phyloP scores from a whole-genome alignment of 176 grass and related monocot species.

The Chloris gayana region DNA sequence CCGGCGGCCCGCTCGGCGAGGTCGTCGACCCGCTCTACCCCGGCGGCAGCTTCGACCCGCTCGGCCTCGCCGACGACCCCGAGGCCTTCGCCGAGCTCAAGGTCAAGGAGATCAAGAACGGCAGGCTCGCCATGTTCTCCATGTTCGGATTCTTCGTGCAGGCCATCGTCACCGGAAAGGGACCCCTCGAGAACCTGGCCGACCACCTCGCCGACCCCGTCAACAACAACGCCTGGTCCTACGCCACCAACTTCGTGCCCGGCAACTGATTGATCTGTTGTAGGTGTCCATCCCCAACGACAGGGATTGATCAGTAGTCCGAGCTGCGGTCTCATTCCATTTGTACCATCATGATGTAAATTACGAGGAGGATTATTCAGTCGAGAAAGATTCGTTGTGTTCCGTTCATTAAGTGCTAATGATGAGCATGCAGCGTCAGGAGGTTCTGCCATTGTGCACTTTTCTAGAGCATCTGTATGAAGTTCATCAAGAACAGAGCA shows the following conservation, averaged over 20 bases:
- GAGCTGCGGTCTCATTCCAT: background rate
- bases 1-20: slow-evolving; percentile 85
- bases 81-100: slow-evolving; percentile 90
- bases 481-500: no score
- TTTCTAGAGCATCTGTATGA: background rate
- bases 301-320: background rate
- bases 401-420: no score
- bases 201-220: slow-evolving; percentile 93
- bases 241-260: slow-evolving; percentile 96
- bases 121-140: slow-evolving; percentile 86
- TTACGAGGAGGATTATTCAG: background rate
- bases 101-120: slow-evolving; percentile 97
- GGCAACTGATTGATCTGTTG: slow-evolving; percentile 46
- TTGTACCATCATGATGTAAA: slow-evolving; percentile 22
- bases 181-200: slow-evolving; percentile 83
- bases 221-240: slow-evolving; percentile 94
- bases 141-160: slow-evolving; percentile 96
- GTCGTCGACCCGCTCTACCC: slow-evolving; percentile 86
- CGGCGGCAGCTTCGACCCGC: slow-evolving; percentile 81
- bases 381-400: background rate
- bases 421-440: no score
- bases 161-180: slow-evolving; percentile 93
- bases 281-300: background rate
- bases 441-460: background rate
- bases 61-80: slow-evolving; percentile 81